phyloP scores from a whole-genome alignment of 2,329 filamentous ascomycete genomes.

The Colletotrichum sp. region DNA sequence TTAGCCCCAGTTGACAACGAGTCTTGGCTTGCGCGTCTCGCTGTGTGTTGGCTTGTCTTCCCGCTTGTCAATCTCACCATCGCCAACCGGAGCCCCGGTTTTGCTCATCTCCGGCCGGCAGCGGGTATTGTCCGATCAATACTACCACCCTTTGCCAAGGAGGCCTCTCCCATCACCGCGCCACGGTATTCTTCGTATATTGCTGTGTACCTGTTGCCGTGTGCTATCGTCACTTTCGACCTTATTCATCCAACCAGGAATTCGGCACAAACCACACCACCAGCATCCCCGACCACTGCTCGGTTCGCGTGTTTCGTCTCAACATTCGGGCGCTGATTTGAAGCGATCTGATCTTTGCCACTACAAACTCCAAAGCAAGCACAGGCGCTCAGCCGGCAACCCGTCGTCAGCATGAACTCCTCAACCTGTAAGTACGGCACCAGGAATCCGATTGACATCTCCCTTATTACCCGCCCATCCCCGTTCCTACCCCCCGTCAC shows the following conservation, averaged over 20 bases:
- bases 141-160: not conserved
- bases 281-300: slow-evolving; percentile 3
- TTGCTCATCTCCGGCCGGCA: slow-evolving; percentile 3
- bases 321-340: slow-evolving; percentile 6
- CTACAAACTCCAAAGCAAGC: not conserved
- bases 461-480: not conserved
- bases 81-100: not conserved
- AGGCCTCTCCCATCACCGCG: not conserved
- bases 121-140: not conserved
- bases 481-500: not conserved
- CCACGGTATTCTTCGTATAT: not conserved
- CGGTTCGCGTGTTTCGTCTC: slow-evolving; percentile 22
- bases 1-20: not conserved
- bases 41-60: not conserved
- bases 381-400: not conserved
- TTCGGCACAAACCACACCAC: not conserved
- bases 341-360: slow-evolving; percentile 18
- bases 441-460: not conserved
- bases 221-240: not conserved
- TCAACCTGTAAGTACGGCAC: slow-evolving; percentile 7
- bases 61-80: not conserved
- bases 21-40: slow-evolving; percentile 1
- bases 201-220: not conserved
- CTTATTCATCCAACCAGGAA: not conserved
- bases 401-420: slow-evolving; percentile 10